Evolutionary conservation across 176 grass and related monocot genomes (phyloP), one percentile per base, ranked within the genome.

Genomic region (Juncus effusus): DNA sequence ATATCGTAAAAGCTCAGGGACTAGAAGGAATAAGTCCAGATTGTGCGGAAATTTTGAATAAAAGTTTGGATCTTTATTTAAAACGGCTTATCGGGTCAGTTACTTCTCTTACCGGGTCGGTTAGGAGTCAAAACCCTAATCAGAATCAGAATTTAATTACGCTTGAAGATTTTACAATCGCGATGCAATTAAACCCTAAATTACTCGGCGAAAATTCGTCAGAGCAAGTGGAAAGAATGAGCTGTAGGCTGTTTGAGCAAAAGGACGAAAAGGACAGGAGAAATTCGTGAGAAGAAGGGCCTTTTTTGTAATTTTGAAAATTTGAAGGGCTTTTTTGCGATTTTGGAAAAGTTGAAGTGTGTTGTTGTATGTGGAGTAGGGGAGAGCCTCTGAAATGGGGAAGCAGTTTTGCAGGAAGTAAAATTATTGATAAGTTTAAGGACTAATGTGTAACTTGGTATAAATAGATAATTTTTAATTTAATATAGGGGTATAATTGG

Each of bases 21-120:
- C 79, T 93, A 67, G 83, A 79, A 89, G 76, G 75, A 50, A 83
- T 93, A 13, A 79, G 83, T 19, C 35, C 86, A 58, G 85, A 87
- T 45, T 99, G 83, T 73, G 83, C 89, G 56, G 77, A 87, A 81
- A 56, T 93, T 52, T 81, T 99, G 64, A 86, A 93, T 84, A 90
- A 82, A 65, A 77, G 85, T 42, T 19, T 90, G 59, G 89, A 87
- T 78, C 56, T 77, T 38, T 90, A 89, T 53, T 64, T 93, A 63
- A 99, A 85, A 79, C 75, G 78, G 56, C 73, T 93, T 63, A 93
- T 99, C 72, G 75, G 68, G 60, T 86, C 85, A 38, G 87, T 74
- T 82, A 53, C 75, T 74, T 70, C 84, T 41, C 69, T 90, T 55
- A 77, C 79, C 50, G 67, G 78, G 74, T 74, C 78, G 78, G 38